Percentiles rank a stretch among this genome's conserved stretches.
Evolutionary conservation across 2,329 filamentous ascomycete species (phyloP).

Genomic region (Colletotrichum spaethianum): DNA sequence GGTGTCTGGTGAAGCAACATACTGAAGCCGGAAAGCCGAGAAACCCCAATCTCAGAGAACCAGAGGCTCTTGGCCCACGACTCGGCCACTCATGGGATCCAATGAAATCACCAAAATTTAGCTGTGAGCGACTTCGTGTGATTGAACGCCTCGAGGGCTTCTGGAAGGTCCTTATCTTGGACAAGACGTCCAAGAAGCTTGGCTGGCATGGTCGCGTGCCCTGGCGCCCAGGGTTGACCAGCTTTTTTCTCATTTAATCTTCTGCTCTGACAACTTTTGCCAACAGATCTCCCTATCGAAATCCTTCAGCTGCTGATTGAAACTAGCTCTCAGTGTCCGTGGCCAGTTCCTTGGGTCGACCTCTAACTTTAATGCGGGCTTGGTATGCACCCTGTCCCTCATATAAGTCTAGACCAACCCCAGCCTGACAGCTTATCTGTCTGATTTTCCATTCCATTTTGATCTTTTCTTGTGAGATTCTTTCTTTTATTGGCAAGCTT

Average conservation of each 20-base stretch:
- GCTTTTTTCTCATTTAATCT: no score
- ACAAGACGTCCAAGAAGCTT: constrained; percentile 19
- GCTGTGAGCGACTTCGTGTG: no score
- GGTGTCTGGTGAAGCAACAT: no score
- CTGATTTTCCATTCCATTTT: neutral
- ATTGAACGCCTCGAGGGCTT: neutral
- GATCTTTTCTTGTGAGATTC: neutral
- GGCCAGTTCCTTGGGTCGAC: neutral
- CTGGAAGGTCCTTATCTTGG: constrained; percentile 17
- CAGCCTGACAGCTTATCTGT: neutral
- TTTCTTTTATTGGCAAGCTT: neutral
- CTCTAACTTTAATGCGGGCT: neutral
- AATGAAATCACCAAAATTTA: neutral
- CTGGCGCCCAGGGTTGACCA: neutral
- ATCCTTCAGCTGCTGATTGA: neutral
- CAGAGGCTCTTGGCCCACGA: neutral
- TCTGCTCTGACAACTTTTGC: neutral
- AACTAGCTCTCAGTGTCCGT: neutral
- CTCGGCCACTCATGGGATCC: neutral
- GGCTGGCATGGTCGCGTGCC: constrained; percentile 20
- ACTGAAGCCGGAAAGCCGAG: neutral
- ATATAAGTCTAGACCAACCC: neutral
- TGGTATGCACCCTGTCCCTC: neutral
- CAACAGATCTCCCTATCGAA: neutral
- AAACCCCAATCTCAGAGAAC: neutral